Conservation (phyloP, 495 filamentous ascomycete species). For the Aspergillus sparsus region DNA sequence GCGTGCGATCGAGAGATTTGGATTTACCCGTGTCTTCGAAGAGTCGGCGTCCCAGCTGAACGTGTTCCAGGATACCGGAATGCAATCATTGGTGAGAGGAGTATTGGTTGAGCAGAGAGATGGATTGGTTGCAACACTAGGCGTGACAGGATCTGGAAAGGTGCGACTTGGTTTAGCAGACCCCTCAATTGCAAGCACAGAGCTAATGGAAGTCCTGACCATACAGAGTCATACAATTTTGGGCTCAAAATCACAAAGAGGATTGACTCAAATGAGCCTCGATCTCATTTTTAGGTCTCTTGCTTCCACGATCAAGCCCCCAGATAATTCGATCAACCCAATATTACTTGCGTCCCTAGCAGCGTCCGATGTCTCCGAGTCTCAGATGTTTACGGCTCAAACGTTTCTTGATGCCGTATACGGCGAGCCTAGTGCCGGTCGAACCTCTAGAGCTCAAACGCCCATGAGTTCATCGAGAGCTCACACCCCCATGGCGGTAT, state of each 20-base stretch:
- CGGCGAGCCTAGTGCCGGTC: slow-evolving; percentile 59
- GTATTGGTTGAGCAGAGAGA: slow-evolving; percentile 81
- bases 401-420: slow-evolving; percentile 81
- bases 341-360: slow-evolving; percentile 69
- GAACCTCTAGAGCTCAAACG: slow-evolving; percentile 73
- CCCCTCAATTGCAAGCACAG: background rate
- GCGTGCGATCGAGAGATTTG: slow-evolving; percentile 88
- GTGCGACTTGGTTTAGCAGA: slow-evolving; percentile 45
- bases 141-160: slow-evolving; percentile 96
- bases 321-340: slow-evolving; percentile 57
- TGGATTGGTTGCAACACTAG: slow-evolving; percentile 86
- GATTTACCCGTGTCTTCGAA: slow-evolving; percentile 91
- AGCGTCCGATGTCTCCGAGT: slow-evolving; percentile 79
- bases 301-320: slow-evolving; percentile 60
- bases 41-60: slow-evolving; percentile 81
- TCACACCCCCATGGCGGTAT: slow-evolving; percentile 49
- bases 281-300: slow-evolving; percentile 86
- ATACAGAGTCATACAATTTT: slow-evolving; percentile 92
- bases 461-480: slow-evolving; percentile 67
- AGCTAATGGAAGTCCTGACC: slow-evolving; percentile 24
- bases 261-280: slow-evolving; percentile 86
- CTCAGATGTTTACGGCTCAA: slow-evolving; percentile 72
- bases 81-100: slow-evolving; percentile 73
- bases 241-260: slow-evolving; percentile 80
- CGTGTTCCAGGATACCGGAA: slow-evolving; percentile 79